Percentiles rank a stretch among this genome's conserved stretches.
phyloP scores from a whole-genome alignment of 805 yeast species.

The Jamesozyma rosinii region DNA sequence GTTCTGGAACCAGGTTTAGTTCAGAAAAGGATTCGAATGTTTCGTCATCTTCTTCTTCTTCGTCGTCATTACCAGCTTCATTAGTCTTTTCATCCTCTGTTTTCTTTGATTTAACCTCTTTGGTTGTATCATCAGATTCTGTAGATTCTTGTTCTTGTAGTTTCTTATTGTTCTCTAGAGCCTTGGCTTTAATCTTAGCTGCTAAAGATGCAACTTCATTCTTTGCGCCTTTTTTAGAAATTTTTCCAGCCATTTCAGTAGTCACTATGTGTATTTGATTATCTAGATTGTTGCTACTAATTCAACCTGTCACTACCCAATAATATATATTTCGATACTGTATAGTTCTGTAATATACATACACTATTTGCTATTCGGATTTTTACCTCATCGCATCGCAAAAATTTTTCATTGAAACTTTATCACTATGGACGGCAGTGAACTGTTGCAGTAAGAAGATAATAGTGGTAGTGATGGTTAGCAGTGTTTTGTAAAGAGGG shows the following conservation, averaged over 20 bases:
- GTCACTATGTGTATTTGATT: not conserved
- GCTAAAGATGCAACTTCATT: slow-evolving; percentile 40
- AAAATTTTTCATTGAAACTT: slow-evolving; percentile 5
- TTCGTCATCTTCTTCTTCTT: slow-evolving; percentile 16
- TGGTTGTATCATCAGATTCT: slow-evolving; percentile 7
- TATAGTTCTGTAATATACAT: too few species aligned
- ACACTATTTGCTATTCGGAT: too few species aligned
- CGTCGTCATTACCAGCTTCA: slow-evolving; percentile 7
- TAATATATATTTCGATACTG: not conserved
- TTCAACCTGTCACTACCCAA: not conserved
- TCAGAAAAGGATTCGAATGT: slow-evolving; percentile 40
- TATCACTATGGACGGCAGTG: too few species aligned
- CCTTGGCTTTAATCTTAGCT: slow-evolving; percentile 43
- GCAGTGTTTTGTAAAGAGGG: too few species aligned
- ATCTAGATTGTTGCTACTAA: not conserved
- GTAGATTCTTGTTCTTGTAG: slow-evolving; percentile 4
- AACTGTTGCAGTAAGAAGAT: too few species aligned
- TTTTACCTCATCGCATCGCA: slow-evolving; percentile 6
- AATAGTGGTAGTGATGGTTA: too few species aligned
- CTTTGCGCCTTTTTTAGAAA: slow-evolving; percentile 8
- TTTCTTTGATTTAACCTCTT: slow-evolving; percentile 1
- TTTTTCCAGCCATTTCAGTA: slow-evolving; percentile 7
- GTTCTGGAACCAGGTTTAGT: slow-evolving; percentile 62
- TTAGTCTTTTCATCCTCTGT: not conserved
- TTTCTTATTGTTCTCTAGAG: slow-evolving; percentile 28